Conservation (phyloP, 257 asterid species). For the Buddleja alternifolia region DNA sequence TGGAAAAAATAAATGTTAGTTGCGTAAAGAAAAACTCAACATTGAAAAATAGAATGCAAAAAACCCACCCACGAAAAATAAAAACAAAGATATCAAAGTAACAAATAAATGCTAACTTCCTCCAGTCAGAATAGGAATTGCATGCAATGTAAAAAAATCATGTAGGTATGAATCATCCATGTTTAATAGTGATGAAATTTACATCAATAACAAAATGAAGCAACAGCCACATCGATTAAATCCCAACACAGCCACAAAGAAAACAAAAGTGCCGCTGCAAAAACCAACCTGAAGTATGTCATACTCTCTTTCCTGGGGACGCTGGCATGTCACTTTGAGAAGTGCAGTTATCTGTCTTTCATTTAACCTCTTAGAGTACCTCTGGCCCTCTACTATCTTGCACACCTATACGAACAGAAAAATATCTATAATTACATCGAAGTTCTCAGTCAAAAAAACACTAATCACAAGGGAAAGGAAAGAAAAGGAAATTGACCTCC, state of each 20-base stretch:
- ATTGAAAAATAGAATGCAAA: neutral
- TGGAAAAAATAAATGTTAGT: slow-evolving; percentile 27
- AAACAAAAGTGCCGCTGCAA: neutral
- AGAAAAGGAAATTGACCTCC: slow-evolving; percentile 62
- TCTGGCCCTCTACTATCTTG: slow-evolving; percentile 93
- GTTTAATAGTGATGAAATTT: neutral
- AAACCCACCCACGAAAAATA: neutral
- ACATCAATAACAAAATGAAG: neutral
- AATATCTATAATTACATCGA: neutral
- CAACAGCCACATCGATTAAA: slow-evolving; percentile 8
- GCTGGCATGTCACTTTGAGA: slow-evolving; percentile 95
- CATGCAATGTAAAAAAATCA: neutral
- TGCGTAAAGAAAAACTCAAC: neutral
- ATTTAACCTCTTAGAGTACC: slow-evolving; percentile 89
- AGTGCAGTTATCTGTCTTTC: slow-evolving; percentile 92
- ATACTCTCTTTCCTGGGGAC: slow-evolving; percentile 76
- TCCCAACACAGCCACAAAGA: neutral
- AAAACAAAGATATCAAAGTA: neutral
- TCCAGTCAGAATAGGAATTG: neutral
- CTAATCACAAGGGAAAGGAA: neutral
- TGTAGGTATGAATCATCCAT: neutral
- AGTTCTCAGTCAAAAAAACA: neutral
- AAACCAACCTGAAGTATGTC: slow-evolving; percentile 76
- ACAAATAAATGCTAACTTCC: neutral
- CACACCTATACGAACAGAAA: slow-evolving; percentile 62